Conservation (phyloP, 1,139 yeast genomes). For the Kodamaea fungicola region DNA sequence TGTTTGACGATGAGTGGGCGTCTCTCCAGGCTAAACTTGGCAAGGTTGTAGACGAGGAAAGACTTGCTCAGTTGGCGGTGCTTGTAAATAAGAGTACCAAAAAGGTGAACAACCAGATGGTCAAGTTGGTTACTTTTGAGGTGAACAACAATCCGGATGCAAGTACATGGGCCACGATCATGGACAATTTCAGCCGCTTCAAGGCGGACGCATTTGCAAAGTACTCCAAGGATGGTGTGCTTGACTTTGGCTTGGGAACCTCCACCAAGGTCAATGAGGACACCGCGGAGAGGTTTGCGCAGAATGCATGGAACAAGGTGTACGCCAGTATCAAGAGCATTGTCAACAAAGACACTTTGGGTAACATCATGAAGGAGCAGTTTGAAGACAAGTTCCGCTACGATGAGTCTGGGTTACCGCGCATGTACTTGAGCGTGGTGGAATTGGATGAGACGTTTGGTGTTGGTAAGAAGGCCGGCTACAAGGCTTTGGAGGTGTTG, state of each 20-base stretch:
- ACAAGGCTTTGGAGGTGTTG: constrained; percentile 7
- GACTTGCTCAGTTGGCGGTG: constrained; percentile 42
- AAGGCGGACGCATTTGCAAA: constrained; percentile 23
- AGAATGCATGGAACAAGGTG: constrained; percentile 64
- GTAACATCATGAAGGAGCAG: constrained; percentile 56
- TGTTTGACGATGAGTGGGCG: constrained; percentile 4
- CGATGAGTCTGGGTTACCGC: constrained; percentile 79
- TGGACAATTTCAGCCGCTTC: constrained; percentile 44
- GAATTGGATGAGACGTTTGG: constrained; percentile 70
- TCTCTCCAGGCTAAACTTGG: constrained; percentile 15
- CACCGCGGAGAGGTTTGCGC: constrained; percentile 43
- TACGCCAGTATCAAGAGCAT: constrained; percentile 57
- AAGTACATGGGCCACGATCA: constrained; percentile 61
- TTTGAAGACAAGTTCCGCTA: constrained; percentile 84
- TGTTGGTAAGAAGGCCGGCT: constrained; percentile 6
- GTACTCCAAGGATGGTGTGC: constrained; percentile 17
- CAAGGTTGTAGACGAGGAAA: constrained; percentile 33
- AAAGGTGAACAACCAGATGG: constrained; percentile 36
- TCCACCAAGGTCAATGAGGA: constrained; percentile 36
- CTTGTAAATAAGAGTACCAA: constrained; percentile 36
- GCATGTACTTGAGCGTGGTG: constrained; percentile 69
- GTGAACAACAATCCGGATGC: constrained; percentile 38
- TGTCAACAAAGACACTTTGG: constrained; percentile 55
- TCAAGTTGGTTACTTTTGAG: constrained; percentile 37
- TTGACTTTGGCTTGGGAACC: constrained; percentile 68